Evolutionary conservation across 345 rosid species (phyloP).

Genomic region (Iberis pinnata): DNA sequence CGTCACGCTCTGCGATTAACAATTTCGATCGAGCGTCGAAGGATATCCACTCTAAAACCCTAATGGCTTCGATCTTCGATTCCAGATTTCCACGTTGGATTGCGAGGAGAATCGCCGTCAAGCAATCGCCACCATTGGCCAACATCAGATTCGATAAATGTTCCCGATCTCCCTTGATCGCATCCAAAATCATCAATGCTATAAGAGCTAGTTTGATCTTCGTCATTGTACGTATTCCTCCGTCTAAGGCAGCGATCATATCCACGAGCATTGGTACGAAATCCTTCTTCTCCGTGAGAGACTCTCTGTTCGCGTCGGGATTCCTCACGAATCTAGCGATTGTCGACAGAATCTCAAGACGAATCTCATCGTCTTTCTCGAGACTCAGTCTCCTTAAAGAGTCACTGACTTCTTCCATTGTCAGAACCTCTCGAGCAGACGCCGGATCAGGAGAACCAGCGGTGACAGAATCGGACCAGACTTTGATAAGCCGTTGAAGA

Average conservation of each 20-base stretch:
- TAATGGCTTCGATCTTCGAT: conserved; percentile 47
- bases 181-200: conserved; percentile 41
- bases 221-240: conserved; percentile 4
- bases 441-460: conserved; percentile 15
- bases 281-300: conserved; percentile 43
- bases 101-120: conserved; percentile 41
- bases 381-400: conserved; percentile 27
- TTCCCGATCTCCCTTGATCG: conserved; percentile 34
- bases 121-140: conserved; percentile 27
- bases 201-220: conserved; percentile 33
- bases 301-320: conserved; percentile 51
- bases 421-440: conserved; percentile 1
- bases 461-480: conserved; percentile 59
- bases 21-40: conserved; percentile 45
- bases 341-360: conserved; percentile 24
- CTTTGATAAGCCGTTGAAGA: conserved; percentile 70
- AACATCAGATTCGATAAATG: conserved; percentile 36
- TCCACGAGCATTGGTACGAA: conserved; percentile 45
- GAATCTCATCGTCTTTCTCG: conserved; percentile 5
- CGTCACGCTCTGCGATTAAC: conserved; percentile 49
- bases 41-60: conserved; percentile 55
- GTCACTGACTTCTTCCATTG: conserved; percentile 33
- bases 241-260: conserved; percentile 31
- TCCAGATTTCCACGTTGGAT: conserved; percentile 40
- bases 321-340: conserved; percentile 43